A percentile compares a stretch with the other conserved stretches of the same genome.
Evolutionary conservation across 495 filamentous ascomycete genomes (phyloP).

Genomic region (Tetracladium marchalianum): DNA sequence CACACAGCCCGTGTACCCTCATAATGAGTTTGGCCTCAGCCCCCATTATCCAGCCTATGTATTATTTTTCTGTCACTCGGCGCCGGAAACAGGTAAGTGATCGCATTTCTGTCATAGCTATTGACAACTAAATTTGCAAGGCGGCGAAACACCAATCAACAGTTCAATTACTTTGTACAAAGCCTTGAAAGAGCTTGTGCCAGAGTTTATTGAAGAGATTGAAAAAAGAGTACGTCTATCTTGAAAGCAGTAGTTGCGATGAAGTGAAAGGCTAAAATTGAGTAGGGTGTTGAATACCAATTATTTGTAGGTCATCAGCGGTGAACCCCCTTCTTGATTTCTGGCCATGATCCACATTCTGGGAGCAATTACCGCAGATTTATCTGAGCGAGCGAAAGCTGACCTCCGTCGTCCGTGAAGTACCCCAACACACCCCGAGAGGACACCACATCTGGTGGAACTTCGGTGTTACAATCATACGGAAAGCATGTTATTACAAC

Average conservation of each 20-base stretch:
- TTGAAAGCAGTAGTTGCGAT: background rate
- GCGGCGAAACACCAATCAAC: conserved; percentile 43
- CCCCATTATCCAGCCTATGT: conserved; percentile 45
- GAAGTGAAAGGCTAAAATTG: conserved; percentile 17
- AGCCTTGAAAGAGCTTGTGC: conserved; percentile 34
- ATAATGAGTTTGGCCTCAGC: conserved; percentile 44
- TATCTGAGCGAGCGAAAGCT: too few relatives aligned
- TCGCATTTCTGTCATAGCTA: background rate
- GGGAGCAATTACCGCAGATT: too few relatives aligned
- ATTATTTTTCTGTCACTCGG: conserved; percentile 35
- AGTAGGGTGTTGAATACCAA: conserved; percentile 33
- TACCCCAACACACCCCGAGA: conserved; percentile 21
- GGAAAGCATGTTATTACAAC: conserved; percentile 37
- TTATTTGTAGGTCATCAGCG: conserved; percentile 4
- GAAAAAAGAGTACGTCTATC: conserved; percentile 29
- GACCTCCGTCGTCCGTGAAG: too few relatives aligned
- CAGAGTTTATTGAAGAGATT: conserved; percentile 35
- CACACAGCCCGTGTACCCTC: conserved; percentile 39
- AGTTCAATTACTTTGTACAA: conserved; percentile 41
- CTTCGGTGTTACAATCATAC: conserved; percentile 42
- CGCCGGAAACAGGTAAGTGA: conserved; percentile 17
- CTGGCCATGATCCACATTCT: too few relatives aligned
- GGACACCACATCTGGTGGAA: conserved; percentile 34
- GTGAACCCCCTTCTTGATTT: too few relatives aligned
- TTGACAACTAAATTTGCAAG: conserved; percentile 7